Percentiles rank a stretch among this genome's conserved stretches.
These are phyloP conservation scores for Ogataea trehaloabstinens DNA, from an alignment of 805 yeast genomes.

Conservation along the genomic window DNA sequence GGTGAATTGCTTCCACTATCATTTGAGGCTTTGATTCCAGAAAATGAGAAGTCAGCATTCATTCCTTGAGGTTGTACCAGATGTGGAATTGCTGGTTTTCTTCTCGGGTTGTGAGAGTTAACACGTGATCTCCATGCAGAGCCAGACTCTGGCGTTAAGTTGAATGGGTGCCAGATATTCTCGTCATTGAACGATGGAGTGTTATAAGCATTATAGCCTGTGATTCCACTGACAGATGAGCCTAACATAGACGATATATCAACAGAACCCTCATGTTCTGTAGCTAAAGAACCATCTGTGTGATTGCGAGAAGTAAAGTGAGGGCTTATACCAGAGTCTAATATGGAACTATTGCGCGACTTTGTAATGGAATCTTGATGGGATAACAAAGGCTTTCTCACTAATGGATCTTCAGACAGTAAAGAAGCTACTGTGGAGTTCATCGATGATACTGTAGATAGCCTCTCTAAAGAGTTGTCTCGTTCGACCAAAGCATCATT, in stretches of 20 bases:
- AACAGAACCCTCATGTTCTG: slow-evolving; percentile 18
- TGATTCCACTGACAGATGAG: slow-evolving; percentile 10
- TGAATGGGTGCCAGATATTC: slow-evolving; percentile 26
- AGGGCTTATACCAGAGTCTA: slow-evolving; percentile 6
- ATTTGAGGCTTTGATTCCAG: neutral
- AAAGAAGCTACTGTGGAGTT: slow-evolving; percentile 17
- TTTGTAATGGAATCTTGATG: slow-evolving; percentile 7
- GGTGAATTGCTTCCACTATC: neutral
- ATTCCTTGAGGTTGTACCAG: neutral
- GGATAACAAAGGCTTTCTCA: slow-evolving; percentile 16
- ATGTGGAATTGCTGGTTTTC: neutral
- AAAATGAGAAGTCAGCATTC: slow-evolving; percentile 1
- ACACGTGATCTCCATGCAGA: slow-evolving; percentile 2
- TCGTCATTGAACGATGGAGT: slow-evolving; percentile 10
- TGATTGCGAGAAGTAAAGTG: slow-evolving; percentile 4
- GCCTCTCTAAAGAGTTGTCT: slow-evolving; percentile 6
- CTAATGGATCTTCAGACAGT: slow-evolving; percentile 18
- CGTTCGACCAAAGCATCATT: neutral
- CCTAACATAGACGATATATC: slow-evolving; percentile 25
- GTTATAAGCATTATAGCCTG: slow-evolving; percentile 4
- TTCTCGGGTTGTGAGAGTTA: neutral
- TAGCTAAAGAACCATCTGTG: slow-evolving; percentile 22
- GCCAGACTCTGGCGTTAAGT: slow-evolving; percentile 5
- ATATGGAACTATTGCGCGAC: slow-evolving; percentile 13
- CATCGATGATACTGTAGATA: slow-evolving; percentile 19